Evolutionary conservation across 805 yeast species (phyloP), one percentile per base, ranked within the genome.

Genomic region (Spathaspora hagerdaliae): DNA sequence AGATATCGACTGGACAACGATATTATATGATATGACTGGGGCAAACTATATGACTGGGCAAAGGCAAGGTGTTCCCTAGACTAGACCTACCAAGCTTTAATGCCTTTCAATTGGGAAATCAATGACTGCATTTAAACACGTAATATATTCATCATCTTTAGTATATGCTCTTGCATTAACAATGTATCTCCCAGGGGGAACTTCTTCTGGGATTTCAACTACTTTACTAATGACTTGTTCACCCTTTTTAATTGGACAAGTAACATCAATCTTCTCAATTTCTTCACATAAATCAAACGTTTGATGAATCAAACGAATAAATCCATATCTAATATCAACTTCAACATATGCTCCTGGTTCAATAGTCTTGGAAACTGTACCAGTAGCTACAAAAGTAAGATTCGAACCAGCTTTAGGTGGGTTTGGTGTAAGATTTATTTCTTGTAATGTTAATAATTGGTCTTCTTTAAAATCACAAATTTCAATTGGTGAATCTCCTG

Each of bases 271-370:
- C 56, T 90, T 85, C 43, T 81, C 79, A 48, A 90, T 74, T 61
- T 89, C 83, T 53, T 90, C 96, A 67, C 99, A 94, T 50, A 94
- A 73, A 64, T 94, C 98, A 63, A 84, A 87, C n/a, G 95, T 87
- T 62, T 90, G 92, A 56, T 88, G 85, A 43, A 94, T 69, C 47
- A 94, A 75, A 55, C 86, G 86, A 66, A 94, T 91, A 69, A 86
- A 91, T 6, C 98, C 99, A 58, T 90, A 85, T 53, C 87, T 78
- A 15, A 94, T 98, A 54, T 89, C 95, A 27, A 94, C 92, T 54
- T 91, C 97, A 42, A 94, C 95, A 58, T 91, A 94, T 0, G 98
- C 87, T 31, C 99, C 99, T 14, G 88, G 92, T 27, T 64, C 79
- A 33, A 94, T 70, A 7, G 71, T 72, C 42, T 74, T 61, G 19